phyloP scores from a whole-genome alignment of 1,284 basidiomycete genomes.

The Trametes polyzona region DNA sequence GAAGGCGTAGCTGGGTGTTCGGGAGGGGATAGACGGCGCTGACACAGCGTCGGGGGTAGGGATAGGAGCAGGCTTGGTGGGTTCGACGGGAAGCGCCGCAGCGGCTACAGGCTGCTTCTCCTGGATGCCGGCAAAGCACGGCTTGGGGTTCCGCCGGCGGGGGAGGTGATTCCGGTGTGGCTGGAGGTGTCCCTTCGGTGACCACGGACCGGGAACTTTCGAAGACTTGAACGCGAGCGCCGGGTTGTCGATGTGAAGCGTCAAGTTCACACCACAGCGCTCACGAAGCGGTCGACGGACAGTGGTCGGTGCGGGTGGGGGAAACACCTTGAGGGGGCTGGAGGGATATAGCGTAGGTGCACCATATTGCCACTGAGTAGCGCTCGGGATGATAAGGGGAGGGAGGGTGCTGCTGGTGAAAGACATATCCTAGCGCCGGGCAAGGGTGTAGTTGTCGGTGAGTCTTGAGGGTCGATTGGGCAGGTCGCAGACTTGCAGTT shows the following conservation, averaged over 20 bases:
- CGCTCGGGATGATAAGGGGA: conserved; percentile 15
- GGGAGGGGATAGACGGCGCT: background rate
- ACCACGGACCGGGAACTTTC: conserved; percentile 22
- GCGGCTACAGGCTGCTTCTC: conserved; percentile 13
- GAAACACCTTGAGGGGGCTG: conserved; percentile 31
- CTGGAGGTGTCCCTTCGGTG: conserved; percentile 33
- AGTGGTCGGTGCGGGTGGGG: conserved; percentile 27
- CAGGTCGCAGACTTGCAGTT: conserved; percentile 23
- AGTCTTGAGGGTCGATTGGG: background rate
- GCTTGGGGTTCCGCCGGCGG: conserved; percentile 31
- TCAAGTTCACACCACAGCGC: conserved; percentile 30
- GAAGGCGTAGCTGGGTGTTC: conserved; percentile 1
- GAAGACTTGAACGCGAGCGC: conserved; percentile 15
- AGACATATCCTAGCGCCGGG: background rate
- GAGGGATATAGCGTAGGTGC: conserved; percentile 25
- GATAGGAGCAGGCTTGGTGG: background rate
- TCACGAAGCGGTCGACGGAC: conserved; percentile 27
- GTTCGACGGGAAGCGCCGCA: background rate
- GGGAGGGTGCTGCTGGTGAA: conserved; percentile 2
- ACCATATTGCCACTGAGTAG: too few species aligned
- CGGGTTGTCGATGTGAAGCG: conserved; percentile 26
- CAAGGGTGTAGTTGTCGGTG: background rate
- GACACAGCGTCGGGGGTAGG: background rate
- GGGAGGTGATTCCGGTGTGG: conserved; percentile 36
- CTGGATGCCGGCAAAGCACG: conserved; percentile 28